Base-by-base conservation (phyloP, 1,284 basidiomycete genomes). In the Paramarasmius palmivorus region DNA sequence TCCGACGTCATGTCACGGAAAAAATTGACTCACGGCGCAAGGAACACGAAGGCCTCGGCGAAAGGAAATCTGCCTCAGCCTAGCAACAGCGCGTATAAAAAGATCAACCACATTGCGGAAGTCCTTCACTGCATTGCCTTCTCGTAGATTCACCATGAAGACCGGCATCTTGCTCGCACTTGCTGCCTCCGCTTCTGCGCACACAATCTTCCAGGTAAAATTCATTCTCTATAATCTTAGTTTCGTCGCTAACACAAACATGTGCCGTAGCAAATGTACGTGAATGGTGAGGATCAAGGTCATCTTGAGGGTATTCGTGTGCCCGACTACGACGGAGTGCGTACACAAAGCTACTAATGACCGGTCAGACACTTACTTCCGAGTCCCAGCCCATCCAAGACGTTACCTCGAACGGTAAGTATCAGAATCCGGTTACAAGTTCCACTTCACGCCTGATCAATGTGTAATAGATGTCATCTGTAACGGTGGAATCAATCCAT, bases 401-500 rank as follows among this genome's bases (percentile, higher is more conserved):
- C 58, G 77, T 82, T 4, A 79, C 73, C 4, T 81, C 78, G 0
- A 81, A 81, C 64, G 75, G 61, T 61, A 20, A 22, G 50, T 40
- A 34, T 17, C 40, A 6, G 22, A 12, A 42, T 6, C 40, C 32
- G 9, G 8, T 41, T 29, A 12, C 9, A 15, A 25, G 17, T 19
- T 34, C n/a, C 7, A 22, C 4, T 14, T 19, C 23, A 25, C 49
- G 22, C 14, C 26, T 26, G 36, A 20, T 5, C 2, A 20, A 22
- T 38, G 2, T 44, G 14, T n/a, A 15, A 17, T 36, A 65, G 71
- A 82, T 61, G 49, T 83, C 41, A 81, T 81, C 54, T 83, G 81
- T 69, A 83, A 83, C 54, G 81, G 81, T 29, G 81, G 81, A 29
- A 81, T 83, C 62, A 83, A 82, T 62, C 79, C 80, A 0, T 82